Conservation (phyloP, 2,329 filamentous ascomycete genomes). For the Colletotrichum orbiculare region DNA sequence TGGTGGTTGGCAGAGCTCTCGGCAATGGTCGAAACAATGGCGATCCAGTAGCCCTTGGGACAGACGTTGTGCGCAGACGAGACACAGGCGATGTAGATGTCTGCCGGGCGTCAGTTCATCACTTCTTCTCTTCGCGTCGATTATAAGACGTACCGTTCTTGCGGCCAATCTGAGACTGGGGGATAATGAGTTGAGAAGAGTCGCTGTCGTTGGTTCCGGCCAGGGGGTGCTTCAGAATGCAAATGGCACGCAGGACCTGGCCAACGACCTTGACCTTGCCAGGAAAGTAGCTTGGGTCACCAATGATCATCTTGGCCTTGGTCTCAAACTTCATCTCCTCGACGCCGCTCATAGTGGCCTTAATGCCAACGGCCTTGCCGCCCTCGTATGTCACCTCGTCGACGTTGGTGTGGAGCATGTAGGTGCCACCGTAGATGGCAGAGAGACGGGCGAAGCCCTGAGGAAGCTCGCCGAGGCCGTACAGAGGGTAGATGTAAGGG, state of each 20-base stretch:
- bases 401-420: constrained; percentile 97
- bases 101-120: constrained; percentile 55
- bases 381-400: constrained; percentile 89
- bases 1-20: constrained; percentile 94
- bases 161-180: constrained; percentile 95
- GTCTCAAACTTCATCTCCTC: constrained; percentile 96
- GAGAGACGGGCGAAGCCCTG: constrained; percentile 97
- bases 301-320: constrained; percentile 94
- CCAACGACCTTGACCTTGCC: constrained; percentile 88
- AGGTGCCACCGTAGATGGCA: constrained; percentile 98
- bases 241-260: constrained; percentile 95
- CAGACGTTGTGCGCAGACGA: constrained; percentile 97
- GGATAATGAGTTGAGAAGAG: constrained; percentile 95
- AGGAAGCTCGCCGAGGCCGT: constrained; percentile 95
- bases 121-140: not conserved
- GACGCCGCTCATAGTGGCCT: constrained; percentile 93
- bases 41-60: constrained; percentile 98
- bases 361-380: constrained; percentile 92
- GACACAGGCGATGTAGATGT: constrained; percentile 97
- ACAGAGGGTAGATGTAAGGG: constrained; percentile 98
- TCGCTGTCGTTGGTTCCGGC: constrained; percentile 89
- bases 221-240: constrained; percentile 95
- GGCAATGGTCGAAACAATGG: constrained; percentile 97
- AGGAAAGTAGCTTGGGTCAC: constrained; percentile 96
- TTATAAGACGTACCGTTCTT: constrained; percentile 80